Evolutionary conservation across 345 rosid genomes (phyloP), one percentile per base, ranked within the genome.

Genomic region (Passiflora organensis): DNA sequence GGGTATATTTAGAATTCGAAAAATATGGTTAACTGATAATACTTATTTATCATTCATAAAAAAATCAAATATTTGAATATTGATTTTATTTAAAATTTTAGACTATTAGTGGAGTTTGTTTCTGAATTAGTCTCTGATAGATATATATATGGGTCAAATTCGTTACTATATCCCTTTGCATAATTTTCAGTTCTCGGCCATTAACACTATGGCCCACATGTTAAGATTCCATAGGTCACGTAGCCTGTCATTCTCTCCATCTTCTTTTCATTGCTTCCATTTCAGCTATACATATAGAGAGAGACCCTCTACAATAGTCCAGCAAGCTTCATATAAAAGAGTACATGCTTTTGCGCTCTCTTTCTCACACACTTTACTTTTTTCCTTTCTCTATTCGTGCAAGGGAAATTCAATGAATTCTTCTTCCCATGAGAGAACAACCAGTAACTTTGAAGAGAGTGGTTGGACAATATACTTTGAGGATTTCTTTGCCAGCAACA

Each of bases 381-480:
- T n/a, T n/a, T n/a, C n/a, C 32, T 3, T 49, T 11, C 10, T 34
- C 6, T 20, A 38, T 15, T 13, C 13, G 10, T n/a, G 25, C 17
- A 60, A 57, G 68, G 58, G 51, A 16, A 55, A 38, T 13, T 71
- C 77, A 32, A 32, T 32, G 59, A 72, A 25, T 58, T 60, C 32
- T 18, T n/a, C n/a, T n/a, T 13, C 53, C 25, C 13, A 51, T 20
- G 60, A 23, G 12, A 47, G 19, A 11, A 51, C 53, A 22, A 56
- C 17, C 32, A 32, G 18, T 56, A 47, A 53, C n/a, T 14, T 52
- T 13, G 42, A 69, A 49, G 83, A 78, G 72, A 83, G 89, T 59
- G 73, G 83, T 10, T 83, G 89, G 89, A 83, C 89, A 14, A 71
- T 47, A 66, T 83, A 83, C 61, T 65, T 83, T 23, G 80, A 80